Evolutionary conservation across 2,329 filamentous ascomycete genomes (phyloP), one percentile per base, ranked within the genome.

Genomic region (Venturia nashicola): DNA sequence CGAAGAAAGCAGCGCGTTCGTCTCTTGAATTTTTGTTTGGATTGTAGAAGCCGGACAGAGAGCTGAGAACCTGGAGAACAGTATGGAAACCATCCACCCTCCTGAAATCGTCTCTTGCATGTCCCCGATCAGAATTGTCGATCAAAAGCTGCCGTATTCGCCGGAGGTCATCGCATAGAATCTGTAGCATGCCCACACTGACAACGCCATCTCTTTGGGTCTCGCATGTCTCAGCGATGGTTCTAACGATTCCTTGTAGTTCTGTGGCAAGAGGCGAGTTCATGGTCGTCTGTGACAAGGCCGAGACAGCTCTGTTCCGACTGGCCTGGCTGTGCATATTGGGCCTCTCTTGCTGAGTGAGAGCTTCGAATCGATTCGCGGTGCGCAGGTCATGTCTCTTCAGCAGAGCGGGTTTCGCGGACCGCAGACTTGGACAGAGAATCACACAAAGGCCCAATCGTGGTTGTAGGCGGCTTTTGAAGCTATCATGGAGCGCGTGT

Each of bases 81-180:
- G 82, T 81, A 69, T 90, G 84, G 74, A 96, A 96, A 70, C 92
- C 92, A 64, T 83, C 80, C 34, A 91, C 82, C 71, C 90, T 85
- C 68, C 92, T 85, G 72, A 97, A 96, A 69, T 90, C 86, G 76
- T 96, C 90, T 76, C 91, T 90, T 55, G 79, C 78, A 65, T 80
- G 77, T 67, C 75, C 34, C 74, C 66, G 76, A 76, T 66, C 60
- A n/a, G 40, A 27, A 32, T 62, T 44, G 65, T 84, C 82, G 67
- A 84, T 82, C 59, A 85, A 77, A 64, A 82, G 77, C 74, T 90
- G 88, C 70, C 86, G 84, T 65, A 93, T 82, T 61, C 84, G 81
- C 68, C 85, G 83, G 64, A 89, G 78, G 62, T 80, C 78, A 68
- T 84, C 81, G 67, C 74, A 75, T 69, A 75, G 73, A 65, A 60